phyloP scores from a whole-genome alignment of 78 protist genomes.

The Planoprotostelium fungivorum region DNA sequence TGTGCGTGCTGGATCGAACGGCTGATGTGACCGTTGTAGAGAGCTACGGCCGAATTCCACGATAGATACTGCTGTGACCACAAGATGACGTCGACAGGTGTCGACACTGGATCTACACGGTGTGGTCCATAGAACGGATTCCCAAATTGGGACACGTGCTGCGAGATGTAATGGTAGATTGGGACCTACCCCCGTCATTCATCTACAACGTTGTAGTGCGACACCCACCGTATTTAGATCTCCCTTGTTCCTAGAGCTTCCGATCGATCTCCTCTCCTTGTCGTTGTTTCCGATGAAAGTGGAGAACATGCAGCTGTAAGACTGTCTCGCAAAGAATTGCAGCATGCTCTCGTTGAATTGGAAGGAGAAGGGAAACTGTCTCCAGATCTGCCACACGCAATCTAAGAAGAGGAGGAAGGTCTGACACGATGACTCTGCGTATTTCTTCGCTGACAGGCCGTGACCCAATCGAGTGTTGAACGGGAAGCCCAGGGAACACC shows the following conservation, averaged over 20 bases:
- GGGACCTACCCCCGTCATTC: neutral
- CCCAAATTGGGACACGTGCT: neutral
- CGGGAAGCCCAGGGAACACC: conserved; percentile 80
- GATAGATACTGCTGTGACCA: neutral
- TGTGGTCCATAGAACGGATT: neutral
- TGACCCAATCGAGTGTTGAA: conserved; percentile 34
- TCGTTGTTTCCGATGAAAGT: conserved; percentile 38
- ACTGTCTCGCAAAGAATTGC: neutral
- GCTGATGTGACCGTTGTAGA: neutral
- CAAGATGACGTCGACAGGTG: neutral
- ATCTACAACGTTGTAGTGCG: neutral
- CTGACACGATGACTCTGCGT: neutral
- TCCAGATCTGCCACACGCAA: conserved; percentile 65
- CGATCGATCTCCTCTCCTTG: too few species aligned
- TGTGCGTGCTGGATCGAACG: neutral
- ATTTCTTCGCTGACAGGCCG: conserved; percentile 2
- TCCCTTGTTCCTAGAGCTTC: too few species aligned
- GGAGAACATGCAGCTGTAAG: conserved; percentile 25
- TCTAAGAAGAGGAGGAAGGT: conserved; percentile 80
- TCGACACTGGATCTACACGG: neutral
- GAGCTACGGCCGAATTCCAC: neutral
- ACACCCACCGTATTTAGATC: neutral
- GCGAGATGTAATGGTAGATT: neutral
- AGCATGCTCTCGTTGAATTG: conserved; percentile 44
- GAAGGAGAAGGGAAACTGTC: conserved; percentile 2